Evolutionary conservation across 768 basidiomycete species (phyloP).

Genomic region (Mycena galopus): DNA sequence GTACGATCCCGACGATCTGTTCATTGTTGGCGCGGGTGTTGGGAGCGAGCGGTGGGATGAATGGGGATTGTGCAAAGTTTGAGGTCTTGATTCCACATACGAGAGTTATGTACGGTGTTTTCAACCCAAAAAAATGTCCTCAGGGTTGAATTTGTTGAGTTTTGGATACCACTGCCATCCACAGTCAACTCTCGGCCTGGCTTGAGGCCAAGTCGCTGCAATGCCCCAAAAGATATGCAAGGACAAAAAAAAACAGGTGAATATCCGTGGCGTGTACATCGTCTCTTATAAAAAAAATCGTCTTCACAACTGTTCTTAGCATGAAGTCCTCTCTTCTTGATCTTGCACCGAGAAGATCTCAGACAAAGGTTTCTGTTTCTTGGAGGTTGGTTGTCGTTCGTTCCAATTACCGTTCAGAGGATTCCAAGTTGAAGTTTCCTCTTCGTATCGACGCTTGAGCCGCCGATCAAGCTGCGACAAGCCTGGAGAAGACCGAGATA

Average conservation of each 20-base stretch:
- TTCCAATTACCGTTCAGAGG: neutral
- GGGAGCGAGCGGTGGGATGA: conserved; percentile 65
- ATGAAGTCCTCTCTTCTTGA: too few species aligned
- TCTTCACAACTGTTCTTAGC: too few species aligned
- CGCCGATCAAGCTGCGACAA: neutral
- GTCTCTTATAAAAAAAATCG: too few species aligned
- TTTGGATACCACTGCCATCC: too few species aligned
- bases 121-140: too few species aligned
- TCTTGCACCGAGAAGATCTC: neutral
- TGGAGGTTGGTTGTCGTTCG: neutral
- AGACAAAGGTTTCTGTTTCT: neutral
- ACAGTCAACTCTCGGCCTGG: too few species aligned
- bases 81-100: neutral
- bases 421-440: neutral
- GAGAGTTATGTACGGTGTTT: too few species aligned
- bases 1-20: conserved; percentile 61
- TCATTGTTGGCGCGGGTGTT: conserved; percentile 61
- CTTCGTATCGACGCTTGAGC: neutral
- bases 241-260: too few species aligned
- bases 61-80: conserved; percentile 16
- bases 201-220: too few species aligned
- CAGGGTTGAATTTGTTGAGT: too few species aligned
- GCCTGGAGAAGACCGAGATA: neutral
- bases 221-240: too few species aligned
- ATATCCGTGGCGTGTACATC: too few species aligned